phyloP scores from a whole-genome alignment of 2,329 filamentous ascomycete genomes.

The Fusarium sp. region DNA sequence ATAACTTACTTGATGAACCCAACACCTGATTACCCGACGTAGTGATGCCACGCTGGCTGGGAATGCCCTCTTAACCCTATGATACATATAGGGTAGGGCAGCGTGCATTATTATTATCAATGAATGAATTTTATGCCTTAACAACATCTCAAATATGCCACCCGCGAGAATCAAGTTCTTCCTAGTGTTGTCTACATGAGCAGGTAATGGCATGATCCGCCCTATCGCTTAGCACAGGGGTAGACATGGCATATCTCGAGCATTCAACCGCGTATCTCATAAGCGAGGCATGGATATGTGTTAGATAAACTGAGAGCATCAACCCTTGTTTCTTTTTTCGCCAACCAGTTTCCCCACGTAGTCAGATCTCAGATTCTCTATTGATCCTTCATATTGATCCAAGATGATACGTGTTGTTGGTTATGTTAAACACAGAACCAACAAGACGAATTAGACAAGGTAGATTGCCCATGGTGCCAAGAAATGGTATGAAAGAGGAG shows the following conservation, averaged over 20 bases:
- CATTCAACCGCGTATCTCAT: background rate
- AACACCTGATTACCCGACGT: background rate
- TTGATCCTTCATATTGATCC: background rate
- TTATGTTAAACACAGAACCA: background rate
- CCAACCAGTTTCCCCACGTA: background rate
- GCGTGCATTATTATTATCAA: background rate
- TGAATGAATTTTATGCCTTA: background rate
- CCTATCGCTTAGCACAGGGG: background rate
- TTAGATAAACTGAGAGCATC: background rate
- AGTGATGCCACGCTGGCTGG: background rate
- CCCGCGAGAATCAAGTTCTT: too few relatives aligned
- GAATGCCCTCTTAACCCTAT: background rate
- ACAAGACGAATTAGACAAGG: background rate
- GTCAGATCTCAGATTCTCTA: background rate
- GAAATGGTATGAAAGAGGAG: background rate
- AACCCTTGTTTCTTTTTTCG: background rate
- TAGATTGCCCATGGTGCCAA: background rate
- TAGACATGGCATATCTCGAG: background rate
- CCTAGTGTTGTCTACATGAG: too few relatives aligned
- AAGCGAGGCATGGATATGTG: background rate
- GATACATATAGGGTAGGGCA: background rate
- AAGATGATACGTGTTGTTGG: background rate
- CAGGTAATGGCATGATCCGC: too few relatives aligned
- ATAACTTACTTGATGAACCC: background rate
- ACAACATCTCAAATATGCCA: background rate